Base-by-base conservation (phyloP, 164 flowering plant genomes). In the Warburgia ugandensis region DNA sequence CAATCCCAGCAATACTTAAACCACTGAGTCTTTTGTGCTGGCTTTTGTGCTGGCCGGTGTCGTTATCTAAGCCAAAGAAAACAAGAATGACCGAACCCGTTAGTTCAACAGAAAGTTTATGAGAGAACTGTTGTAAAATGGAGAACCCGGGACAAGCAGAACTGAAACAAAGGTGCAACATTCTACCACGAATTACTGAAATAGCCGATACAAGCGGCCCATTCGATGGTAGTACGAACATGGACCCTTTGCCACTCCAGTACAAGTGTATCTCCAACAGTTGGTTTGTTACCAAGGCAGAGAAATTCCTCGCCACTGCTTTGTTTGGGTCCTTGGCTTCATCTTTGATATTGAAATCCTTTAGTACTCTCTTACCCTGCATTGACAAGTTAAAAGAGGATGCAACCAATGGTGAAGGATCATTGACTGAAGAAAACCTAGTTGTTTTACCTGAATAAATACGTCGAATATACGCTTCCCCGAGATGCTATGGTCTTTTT, bases 381-480 rank as follows among this genome's bases (percentile, higher is more conserved):
- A 28, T 12, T n/a, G n/a, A n/a, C n/a, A n/a, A n/a, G n/a, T n/a
- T n/a, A n/a, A n/a, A n/a, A n/a, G n/a, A n/a, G n/a, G n/a, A n/a
- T n/a, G n/a, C n/a, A n/a, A n/a, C n/a, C n/a, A n/a, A n/a, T n/a
- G n/a, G n/a, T n/a, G n/a, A n/a, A n/a, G n/a, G n/a, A n/a, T n/a
- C n/a, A n/a, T n/a, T n/a, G n/a, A n/a, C n/a, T n/a, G n/a, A n/a
- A n/a, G n/a, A n/a, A n/a, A n/a, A n/a, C n/a, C n/a, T n/a, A n/a
- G n/a, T n/a, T n/a, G n/a, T n/a, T 14, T 48, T 38, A 57, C 61
- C 54, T 57, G 61, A 20, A 57, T 48, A 12, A 20, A 57, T 9
- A 57, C 54, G 48, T 57, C 61, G 37, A 57, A 57, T 39, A 57
- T 22, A 29, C 54, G 61, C 1, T 23, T 57, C 38, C 47, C 40